Percentiles rank a stretch among this genome's conserved stretches.
These are phyloP conservation scores for Coemansia sp. DNA, from an alignment of 371 early-diverging fungal genomes.

Conservation along the genomic window DNA sequence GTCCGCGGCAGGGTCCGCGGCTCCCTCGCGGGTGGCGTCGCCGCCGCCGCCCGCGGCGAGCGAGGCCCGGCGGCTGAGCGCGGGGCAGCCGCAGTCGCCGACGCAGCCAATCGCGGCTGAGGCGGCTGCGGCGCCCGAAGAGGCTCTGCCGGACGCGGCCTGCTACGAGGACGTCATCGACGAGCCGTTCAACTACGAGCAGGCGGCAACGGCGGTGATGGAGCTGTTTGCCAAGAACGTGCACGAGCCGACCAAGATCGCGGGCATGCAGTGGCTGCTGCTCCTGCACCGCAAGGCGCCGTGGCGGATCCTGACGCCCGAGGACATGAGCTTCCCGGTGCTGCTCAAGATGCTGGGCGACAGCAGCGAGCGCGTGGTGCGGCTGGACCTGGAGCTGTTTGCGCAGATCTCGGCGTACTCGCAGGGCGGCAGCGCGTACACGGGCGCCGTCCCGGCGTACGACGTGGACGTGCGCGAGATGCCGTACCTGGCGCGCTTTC, in stretches of 20 bases:
- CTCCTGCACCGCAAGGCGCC: slow-evolving; percentile 91
- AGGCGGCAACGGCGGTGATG: slow-evolving; percentile 73
- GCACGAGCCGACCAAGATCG: slow-evolving; percentile 84
- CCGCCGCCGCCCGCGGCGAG: slow-evolving; percentile 2
- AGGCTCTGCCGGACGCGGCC: not conserved
- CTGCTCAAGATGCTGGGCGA: slow-evolving; percentile 85
- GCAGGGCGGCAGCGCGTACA: slow-evolving; percentile 38
- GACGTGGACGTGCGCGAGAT: slow-evolving; percentile 10
- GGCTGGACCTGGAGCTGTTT: slow-evolving; percentile 82
- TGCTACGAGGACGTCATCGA: slow-evolving; percentile 15
- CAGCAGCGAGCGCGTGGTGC: slow-evolving; percentile 85
- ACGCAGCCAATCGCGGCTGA: no score
- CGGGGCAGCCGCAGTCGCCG: not conserved
- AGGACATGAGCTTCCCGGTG: slow-evolving; percentile 78
- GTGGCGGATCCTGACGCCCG: slow-evolving; percentile 64
- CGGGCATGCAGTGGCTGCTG: slow-evolving; percentile 86
- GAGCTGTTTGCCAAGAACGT: slow-evolving; percentile 74
- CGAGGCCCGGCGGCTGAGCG: not conserved
- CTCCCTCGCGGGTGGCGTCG: slow-evolving; percentile 2
- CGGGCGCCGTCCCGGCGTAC: not conserved
- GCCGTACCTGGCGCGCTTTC: slow-evolving; percentile 72
- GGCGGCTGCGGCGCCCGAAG: not conserved
- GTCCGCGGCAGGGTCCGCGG: slow-evolving; percentile 14
- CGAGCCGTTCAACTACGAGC: slow-evolving; percentile 75
- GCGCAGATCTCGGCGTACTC: slow-evolving; percentile 90